These are phyloP conservation scores for Fomes fomentarius DNA, from an alignment of 1,284 basidiomycete genomes.

Conservation along the genomic window DNA sequence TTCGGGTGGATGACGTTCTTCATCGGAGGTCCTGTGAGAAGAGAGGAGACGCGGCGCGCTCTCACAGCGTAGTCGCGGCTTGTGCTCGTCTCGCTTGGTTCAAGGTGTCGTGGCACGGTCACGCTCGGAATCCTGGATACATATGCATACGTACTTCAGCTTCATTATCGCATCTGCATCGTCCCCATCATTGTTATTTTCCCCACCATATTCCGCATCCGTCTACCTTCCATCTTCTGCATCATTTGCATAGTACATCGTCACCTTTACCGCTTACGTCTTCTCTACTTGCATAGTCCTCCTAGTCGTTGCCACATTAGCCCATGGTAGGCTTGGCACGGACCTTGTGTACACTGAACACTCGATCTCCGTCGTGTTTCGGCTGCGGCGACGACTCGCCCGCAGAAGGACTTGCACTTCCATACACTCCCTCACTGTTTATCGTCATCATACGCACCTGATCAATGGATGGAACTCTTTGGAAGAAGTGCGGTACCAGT, in stretches of 20 bases:
- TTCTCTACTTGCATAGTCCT: constrained; percentile 6
- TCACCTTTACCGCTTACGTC: no score
- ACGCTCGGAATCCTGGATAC: not conserved
- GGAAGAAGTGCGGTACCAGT: constrained; percentile 6
- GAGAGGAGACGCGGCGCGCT: constrained; percentile 12
- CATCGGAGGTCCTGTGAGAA: constrained; percentile 33
- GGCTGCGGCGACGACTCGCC: constrained; percentile 2
- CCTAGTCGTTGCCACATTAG: constrained; percentile 8
- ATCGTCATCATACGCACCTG: not conserved
- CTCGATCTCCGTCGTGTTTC: no score
- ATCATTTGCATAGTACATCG: constrained; percentile 1
- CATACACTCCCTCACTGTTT: constrained; percentile 17
- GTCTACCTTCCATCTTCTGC: no score
- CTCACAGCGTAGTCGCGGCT: constrained; percentile 9
- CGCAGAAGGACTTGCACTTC: constrained; percentile 8
- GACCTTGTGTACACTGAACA: constrained; percentile 6
- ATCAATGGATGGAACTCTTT: constrained; percentile 10
- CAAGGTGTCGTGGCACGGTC: not conserved
- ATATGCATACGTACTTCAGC: not conserved
- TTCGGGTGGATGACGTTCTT: constrained; percentile 74
- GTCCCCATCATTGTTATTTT: not conserved
- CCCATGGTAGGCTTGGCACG: constrained; percentile 1
- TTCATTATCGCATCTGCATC: not conserved
- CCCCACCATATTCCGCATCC: not conserved
- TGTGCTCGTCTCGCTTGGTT: not conserved